Conservation (phyloP, 2,329 filamentous ascomycete genomes). For the Sordariomycetes sp. region DNA sequence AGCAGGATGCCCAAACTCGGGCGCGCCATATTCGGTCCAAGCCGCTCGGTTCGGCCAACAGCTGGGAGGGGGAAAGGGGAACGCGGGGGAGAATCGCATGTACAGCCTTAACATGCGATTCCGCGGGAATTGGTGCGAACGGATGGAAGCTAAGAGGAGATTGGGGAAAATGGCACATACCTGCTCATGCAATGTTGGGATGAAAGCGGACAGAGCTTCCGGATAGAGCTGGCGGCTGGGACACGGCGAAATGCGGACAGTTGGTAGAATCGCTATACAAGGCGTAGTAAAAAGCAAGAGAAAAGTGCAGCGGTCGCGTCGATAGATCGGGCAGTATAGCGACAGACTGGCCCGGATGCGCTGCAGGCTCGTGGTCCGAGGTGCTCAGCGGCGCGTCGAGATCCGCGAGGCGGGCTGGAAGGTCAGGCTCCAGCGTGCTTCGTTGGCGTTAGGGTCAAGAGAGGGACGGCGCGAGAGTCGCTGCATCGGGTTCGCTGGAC, state of each 20-base stretch:
- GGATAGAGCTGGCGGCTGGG: neutral
- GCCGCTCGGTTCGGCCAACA: neutral
- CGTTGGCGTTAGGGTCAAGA: neutral
- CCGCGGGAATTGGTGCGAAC: neutral
- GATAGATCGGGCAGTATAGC: neutral
- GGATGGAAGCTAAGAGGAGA: neutral
- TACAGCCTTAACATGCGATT: neutral
- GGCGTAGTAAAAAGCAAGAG: neutral
- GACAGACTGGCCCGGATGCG: neutral
- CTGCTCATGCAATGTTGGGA: neutral
- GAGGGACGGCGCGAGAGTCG: neutral
- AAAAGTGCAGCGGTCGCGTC: neutral
- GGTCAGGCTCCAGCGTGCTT: constrained; percentile 2
- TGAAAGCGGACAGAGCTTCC: neutral
- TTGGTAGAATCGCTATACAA: neutral
- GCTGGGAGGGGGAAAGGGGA: neutral
- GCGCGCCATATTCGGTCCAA: neutral
- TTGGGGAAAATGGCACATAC: neutral
- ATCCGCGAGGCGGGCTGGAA: neutral
- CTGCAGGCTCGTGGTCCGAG: neutral
- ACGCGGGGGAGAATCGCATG: neutral
- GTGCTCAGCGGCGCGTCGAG: neutral
- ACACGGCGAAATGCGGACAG: neutral
- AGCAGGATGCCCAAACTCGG: neutral
- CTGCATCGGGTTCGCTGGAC: neutral